These are phyloP conservation scores for Cornus suecica DNA, from an alignment of 148 eudicot genomes.

Conservation along the genomic window DNA sequence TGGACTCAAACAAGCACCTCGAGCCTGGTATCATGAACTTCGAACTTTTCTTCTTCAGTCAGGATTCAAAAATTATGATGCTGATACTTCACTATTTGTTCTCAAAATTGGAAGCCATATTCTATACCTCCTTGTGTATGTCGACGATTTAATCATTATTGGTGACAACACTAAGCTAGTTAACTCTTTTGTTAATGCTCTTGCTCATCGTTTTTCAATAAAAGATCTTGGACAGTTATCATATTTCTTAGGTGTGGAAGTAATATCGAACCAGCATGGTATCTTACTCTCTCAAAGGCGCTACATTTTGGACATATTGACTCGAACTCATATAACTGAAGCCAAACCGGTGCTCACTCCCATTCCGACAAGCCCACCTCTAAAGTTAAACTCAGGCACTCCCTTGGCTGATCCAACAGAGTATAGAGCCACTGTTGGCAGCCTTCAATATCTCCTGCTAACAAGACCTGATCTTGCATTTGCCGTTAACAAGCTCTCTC, in stretches of 20 bases:
- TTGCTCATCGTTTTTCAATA: neutral
- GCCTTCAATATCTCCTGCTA: neutral
- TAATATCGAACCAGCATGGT: neutral
- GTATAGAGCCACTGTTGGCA: neutral
- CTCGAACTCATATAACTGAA: neutral
- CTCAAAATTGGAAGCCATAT: too few species aligned
- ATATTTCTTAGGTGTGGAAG: conserved; percentile 2
- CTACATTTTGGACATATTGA: neutral
- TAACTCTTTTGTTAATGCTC: neutral
- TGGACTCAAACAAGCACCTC: neutral
- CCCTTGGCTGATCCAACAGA: neutral
- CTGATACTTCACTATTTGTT: neutral
- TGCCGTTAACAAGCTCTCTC: too few species aligned
- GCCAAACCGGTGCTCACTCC: neutral
- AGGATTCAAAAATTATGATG: neutral
- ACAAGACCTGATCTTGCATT: too few species aligned
- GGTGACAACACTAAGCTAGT: neutral
- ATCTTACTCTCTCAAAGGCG: neutral
- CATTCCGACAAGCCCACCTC: neutral
- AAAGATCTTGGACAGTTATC: neutral
- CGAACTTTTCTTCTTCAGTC: too few species aligned
- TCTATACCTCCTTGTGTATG: neutral
- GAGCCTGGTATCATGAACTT: neutral
- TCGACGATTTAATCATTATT: neutral
- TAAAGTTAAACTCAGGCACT: neutral